Percentiles rank a stretch among this genome's conserved stretches.
Evolutionary conservation across 2,329 filamentous ascomycete species (phyloP).

Genomic region (Diaporthe ampelina): DNA sequence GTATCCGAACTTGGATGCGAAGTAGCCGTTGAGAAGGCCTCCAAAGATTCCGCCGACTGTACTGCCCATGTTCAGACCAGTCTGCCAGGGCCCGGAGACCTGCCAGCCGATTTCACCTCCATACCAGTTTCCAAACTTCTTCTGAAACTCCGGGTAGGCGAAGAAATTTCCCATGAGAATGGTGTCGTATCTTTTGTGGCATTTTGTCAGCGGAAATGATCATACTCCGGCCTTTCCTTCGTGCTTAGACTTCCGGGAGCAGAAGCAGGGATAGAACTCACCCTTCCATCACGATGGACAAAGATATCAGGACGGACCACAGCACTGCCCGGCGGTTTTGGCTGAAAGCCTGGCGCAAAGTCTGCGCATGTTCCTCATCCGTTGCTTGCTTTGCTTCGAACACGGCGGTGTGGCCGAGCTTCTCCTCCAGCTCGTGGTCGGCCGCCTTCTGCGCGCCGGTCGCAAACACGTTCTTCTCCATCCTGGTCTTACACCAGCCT

Average conservation of each 20-base stretch:
- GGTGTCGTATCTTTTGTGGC: slow-evolving; percentile 45
- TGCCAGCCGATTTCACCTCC: slow-evolving; percentile 51
- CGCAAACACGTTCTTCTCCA: slow-evolving; percentile 46
- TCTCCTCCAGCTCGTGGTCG: slow-evolving; percentile 38
- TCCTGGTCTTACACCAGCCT: background rate
- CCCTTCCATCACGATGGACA: slow-evolving; percentile 31
- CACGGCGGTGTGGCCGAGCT: slow-evolving; percentile 43
- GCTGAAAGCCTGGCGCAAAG: slow-evolving; percentile 44
- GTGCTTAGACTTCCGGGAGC: too few species aligned
- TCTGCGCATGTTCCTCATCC: slow-evolving; percentile 44
- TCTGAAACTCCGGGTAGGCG: slow-evolving; percentile 45
- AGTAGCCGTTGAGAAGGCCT: slow-evolving; percentile 60
- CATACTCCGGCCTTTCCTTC: background rate
- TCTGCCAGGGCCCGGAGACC: slow-evolving; percentile 64
- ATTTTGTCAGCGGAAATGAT: slow-evolving; percentile 40
- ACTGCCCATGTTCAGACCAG: slow-evolving; percentile 55
- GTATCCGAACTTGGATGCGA: slow-evolving; percentile 60
- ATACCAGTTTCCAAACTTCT: slow-evolving; percentile 48
- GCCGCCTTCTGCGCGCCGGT: slow-evolving; percentile 39
- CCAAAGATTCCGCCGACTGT: slow-evolving; percentile 64
- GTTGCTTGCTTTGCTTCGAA: slow-evolving; percentile 58
- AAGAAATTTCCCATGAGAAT: slow-evolving; percentile 44
- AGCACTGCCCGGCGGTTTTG: background rate
- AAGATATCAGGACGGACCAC: slow-evolving; percentile 7
- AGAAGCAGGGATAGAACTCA: background rate